Base-by-base conservation (phyloP, 2,329 filamentous ascomycete genomes). In the Colletotrichum gloeosporioides region DNA sequence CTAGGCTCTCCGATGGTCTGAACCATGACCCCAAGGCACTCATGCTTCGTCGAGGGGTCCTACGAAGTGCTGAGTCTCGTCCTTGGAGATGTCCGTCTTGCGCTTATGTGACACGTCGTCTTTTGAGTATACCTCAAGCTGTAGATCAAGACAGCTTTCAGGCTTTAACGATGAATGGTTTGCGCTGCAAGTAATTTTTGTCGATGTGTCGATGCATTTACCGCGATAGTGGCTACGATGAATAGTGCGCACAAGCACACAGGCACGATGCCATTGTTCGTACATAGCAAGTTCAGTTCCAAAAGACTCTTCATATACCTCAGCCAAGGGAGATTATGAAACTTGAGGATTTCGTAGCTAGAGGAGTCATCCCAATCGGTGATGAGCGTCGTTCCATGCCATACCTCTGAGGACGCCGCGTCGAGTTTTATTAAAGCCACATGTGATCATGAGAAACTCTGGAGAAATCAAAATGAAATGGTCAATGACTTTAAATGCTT, bases 131-230 rank as follows among this genome's bases (percentile, higher is more conserved):
- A 22, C 6, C 44, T 49, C 10, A 22, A 6, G 10, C 9, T 6
- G 10, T 49, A 49, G 44, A 3, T 49, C 10, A 49, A 13, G 9
- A 6, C 44, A 49, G 44, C 44, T 49, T 49, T 22, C n/a, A 49
- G 2, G 0, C 44, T 49, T 22, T 49, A n/a, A 49, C 10, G 8
- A 49, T 2, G 44, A 3, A n/a, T 13, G 2, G n/a, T 12, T 49
- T 49, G n/a, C 44, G 3, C 10, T 22, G 10, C 44, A 22, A 22
- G 18, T 22, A 12, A 49, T 22, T 0, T 0, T 0, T 0, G 44
- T 7, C 44, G n/a, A n/a, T 6, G 44, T 49, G 10, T 3, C 44
- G 13, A 22, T 13, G 22, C n/a, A 13, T 7, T 22, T 13, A 22
- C 0, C n/a, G 6, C 0, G 10, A 22, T n/a, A 22, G 44, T 49